phyloP scores from a whole-genome alignment of 768 basidiomycete genomes.

The Termitomyces sp. region DNA sequence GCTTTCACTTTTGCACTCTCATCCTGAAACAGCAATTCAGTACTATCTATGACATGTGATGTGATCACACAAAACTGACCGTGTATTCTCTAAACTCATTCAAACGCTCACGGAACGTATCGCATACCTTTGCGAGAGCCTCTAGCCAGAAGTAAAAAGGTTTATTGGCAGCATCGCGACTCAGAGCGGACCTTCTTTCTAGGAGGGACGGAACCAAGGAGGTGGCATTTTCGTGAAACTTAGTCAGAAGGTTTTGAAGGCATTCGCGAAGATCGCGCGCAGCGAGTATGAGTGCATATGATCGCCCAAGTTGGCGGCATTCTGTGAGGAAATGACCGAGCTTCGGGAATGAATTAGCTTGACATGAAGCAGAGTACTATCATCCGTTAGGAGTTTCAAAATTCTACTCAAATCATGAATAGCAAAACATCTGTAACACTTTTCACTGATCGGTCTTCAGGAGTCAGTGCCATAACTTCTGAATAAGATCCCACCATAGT shows the following conservation, averaged over 20 bases:
- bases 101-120: slow-evolving; percentile 11
- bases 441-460: too few relatives aligned
- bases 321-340: slow-evolving; percentile 10
- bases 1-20: slow-evolving; percentile 7
- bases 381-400: too few relatives aligned
- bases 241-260: slow-evolving; percentile 6
- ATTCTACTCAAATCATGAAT: too few relatives aligned
- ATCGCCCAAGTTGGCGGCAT: slow-evolving; percentile 15
- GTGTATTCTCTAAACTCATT: slow-evolving; percentile 18
- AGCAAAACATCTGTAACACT: too few relatives aligned
- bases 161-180: neutral
- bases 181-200: neutral
- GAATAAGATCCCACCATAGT: too few relatives aligned
- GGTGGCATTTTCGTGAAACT: slow-evolving; percentile 11
- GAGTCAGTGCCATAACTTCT: too few relatives aligned
- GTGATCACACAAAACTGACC: slow-evolving; percentile 9
- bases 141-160: slow-evolving; percentile 7
- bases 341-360: neutral
- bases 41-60: neutral
- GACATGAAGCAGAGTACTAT: neutral
- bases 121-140: slow-evolving; percentile 8
- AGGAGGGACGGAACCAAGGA: neutral
- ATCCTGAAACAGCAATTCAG: neutral
- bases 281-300: slow-evolving; percentile 17
- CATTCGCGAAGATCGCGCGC: slow-evolving; percentile 11